Evolutionary conservation across 2,329 filamentous ascomycete species (phyloP), one percentile per base, ranked within the genome.

Genomic region (Sporothrix sp.): DNA sequence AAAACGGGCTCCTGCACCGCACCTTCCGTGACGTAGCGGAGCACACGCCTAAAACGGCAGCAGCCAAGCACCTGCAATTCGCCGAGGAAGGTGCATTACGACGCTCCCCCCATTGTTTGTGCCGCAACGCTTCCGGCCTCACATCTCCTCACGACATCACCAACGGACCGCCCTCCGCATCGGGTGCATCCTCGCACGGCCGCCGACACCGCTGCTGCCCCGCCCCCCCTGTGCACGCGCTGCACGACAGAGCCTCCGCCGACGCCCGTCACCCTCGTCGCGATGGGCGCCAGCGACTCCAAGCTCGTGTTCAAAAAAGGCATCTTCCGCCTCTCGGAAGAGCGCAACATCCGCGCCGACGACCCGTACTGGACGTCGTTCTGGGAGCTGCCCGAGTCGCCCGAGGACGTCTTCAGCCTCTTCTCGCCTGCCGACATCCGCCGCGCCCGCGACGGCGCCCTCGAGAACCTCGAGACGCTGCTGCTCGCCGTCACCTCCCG

Each of bases 281-380:
- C 58, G 51, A 98, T 98, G 93, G 93, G 93, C 69, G 91, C 91
- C 65, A 96, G 91, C 70, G 91, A 97, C 72, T 97, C 91, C 62
- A 97, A 97, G 78, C 82, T 97, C 65, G 88, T 91, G 65, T 97
- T 98, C 78, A 97, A 96, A 71, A 87, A 95, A 71, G 91, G 90
- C 70, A 95, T 97, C 72, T 96, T 97, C 73, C 82, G 86, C 64
- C 81, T 98, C 53, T 93, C 89, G n/a, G 89, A 95, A 66, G 85
- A 95, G 66, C 82, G 83, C 58, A 77, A 86, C 65, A 96, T 97
- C 63, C 77, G 88, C 54, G 81, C 88, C 51, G 85, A 93, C 68
- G 88, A 96, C 71, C 75, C 81, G 16, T 96, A 95, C 71, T 98
- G 93, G 93, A 83, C 85, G 57, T 87, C 87, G 86, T 97, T 97